Conservation (phyloP, 2,329 filamentous ascomycete species). For the Diplodia scrobiculata region DNA sequence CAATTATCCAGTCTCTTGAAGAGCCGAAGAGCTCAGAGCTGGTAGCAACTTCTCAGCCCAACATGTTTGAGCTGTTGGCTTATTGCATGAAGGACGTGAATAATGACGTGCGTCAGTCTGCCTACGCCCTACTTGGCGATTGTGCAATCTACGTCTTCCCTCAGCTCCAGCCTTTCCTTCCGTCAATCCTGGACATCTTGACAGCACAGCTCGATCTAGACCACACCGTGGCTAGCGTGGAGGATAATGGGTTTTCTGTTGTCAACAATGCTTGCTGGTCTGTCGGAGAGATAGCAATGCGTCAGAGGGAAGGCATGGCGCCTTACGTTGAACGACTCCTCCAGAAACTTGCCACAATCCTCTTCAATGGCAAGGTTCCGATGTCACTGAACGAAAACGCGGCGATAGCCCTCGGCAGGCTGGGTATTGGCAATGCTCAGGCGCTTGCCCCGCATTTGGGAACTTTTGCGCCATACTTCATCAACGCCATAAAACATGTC, state of each 20-base stretch:
- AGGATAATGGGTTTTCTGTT: conserved; percentile 84
- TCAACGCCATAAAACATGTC: conserved; percentile 79
- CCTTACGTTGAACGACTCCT: conserved; percentile 78
- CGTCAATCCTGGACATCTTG: conserved; percentile 75
- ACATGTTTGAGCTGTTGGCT: conserved; percentile 85
- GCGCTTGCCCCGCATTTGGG: conserved; percentile 76
- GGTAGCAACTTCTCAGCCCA: conserved; percentile 72
- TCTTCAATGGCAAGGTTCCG: conserved; percentile 82
- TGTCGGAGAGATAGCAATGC: conserved; percentile 85
- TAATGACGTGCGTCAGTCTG: conserved; percentile 93
- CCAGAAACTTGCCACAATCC: conserved; percentile 75
- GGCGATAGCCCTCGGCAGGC: conserved; percentile 83
- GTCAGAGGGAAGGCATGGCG: conserved; percentile 70
- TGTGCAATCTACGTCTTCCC: conserved; percentile 90
- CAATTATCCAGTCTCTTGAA: conserved; percentile 87
- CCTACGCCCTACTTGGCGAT: conserved; percentile 91
- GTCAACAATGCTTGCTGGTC: conserved; percentile 99
- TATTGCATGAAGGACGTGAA: conserved; percentile 90
- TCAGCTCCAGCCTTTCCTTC: conserved; percentile 73
- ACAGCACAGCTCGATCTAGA: conserved; percentile 79
- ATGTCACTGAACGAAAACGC: conserved; percentile 90
- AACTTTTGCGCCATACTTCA: conserved; percentile 78
- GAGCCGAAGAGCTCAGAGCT: conserved; percentile 72
- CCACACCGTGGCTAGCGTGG: conserved; percentile 71
- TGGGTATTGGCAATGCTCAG: conserved; percentile 78